Conservation (phyloP, 2,329 filamentous ascomycete genomes). For the Chaetomiaceae sp. region DNA sequence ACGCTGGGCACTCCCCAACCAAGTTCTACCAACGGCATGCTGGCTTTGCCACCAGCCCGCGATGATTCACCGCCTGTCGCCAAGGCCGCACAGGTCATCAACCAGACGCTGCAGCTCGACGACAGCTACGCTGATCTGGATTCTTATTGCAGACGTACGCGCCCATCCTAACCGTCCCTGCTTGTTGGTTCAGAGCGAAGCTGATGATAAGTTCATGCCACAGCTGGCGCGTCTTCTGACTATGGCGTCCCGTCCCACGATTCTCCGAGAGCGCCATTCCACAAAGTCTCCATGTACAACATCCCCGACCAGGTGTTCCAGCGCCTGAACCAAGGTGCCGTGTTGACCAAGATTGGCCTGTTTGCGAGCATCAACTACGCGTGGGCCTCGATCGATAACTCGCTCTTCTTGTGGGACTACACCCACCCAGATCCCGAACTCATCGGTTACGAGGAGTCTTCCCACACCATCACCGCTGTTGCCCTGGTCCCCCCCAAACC, state of each 20-base stretch:
- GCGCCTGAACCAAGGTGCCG: slow-evolving; percentile 80
- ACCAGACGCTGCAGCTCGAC: slow-evolving; percentile 68
- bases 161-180: too few species aligned
- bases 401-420: slow-evolving; percentile 96
- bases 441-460: slow-evolving; percentile 85
- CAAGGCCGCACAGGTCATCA: slow-evolving; percentile 77
- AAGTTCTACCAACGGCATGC: slow-evolving; percentile 7
- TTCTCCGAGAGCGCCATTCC: slow-evolving; percentile 78
- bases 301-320: slow-evolving; percentile 91
- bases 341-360: slow-evolving; percentile 88
- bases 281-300: slow-evolving; percentile 77
- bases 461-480: slow-evolving; percentile 83
- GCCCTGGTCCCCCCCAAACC: slow-evolving; percentile 77
- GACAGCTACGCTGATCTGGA: slow-evolving; percentile 83
- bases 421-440: slow-evolving; percentile 86
- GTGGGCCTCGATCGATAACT: slow-evolving; percentile 93
- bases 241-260: slow-evolving; percentile 71
- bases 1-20: slow-evolving; percentile 15
- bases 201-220: background rate
- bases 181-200: too few species aligned
- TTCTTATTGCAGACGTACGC: slow-evolving; percentile 79
- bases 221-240: slow-evolving; percentile 84
- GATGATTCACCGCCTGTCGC: slow-evolving; percentile 59
- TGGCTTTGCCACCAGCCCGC: slow-evolving; percentile 38
- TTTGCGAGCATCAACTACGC: slow-evolving; percentile 94